phyloP scores from a whole-genome alignment of 129 eudicot species.

The Helianthus tuberosus region DNA sequence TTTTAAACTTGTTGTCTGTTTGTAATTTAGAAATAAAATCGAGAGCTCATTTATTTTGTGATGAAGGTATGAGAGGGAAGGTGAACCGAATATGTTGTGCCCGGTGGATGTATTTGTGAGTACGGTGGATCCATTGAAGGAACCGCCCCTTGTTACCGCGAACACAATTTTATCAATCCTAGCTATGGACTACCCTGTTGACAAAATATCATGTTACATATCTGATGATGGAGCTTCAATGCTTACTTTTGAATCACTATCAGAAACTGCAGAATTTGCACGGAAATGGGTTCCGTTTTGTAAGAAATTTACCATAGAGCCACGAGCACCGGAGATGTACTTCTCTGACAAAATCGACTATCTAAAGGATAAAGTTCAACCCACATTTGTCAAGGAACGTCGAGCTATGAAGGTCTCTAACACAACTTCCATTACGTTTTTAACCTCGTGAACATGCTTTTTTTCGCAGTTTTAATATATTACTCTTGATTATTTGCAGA shows the following conservation, averaged over 20 bases:
- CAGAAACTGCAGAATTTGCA: constrained; percentile 96
- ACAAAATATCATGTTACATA: constrained; percentile 90
- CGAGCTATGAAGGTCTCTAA: constrained; percentile 86
- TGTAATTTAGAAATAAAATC: neutral
- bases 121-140: constrained; percentile 97
- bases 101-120: constrained; percentile 91
- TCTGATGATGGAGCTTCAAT: constrained; percentile 99
- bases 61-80: constrained; percentile 95
- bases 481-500: constrained; percentile 43
- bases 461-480: neutral
- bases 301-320: constrained; percentile 82
- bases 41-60: constrained; percentile 11
- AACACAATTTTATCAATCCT: constrained; percentile 85
- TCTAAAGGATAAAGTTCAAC: constrained; percentile 95
- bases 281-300: constrained; percentile 98
- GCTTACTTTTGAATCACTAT: constrained; percentile 91
- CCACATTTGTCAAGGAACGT: constrained; percentile 95
- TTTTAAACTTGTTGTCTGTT: neutral
- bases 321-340: constrained; percentile 96
- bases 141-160: constrained; percentile 95
- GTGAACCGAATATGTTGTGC: constrained; percentile 90
- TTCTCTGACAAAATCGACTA: constrained; percentile 86
- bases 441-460: constrained; percentile 7
- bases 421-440: neutral
- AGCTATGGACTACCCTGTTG: constrained; percentile 98